These are phyloP conservation scores for Lactuca sativa DNA, from an alignment of 129 eudicot genomes.

Conservation along the genomic window DNA sequence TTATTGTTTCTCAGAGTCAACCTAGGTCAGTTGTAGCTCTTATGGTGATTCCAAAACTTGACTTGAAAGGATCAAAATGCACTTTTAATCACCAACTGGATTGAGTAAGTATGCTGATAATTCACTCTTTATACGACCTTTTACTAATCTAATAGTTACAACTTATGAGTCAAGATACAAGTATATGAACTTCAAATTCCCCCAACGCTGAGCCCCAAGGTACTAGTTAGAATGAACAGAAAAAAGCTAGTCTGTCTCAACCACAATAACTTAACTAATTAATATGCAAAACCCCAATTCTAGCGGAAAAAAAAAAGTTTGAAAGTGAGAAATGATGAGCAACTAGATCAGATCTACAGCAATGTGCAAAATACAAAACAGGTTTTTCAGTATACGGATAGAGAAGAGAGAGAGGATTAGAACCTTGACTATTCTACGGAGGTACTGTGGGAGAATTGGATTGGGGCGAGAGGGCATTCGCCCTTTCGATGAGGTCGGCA, in stretches of 20 bases:
- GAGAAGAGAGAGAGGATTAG: background rate
- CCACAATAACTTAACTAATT: background rate
- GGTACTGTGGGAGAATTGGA: constrained; percentile 77
- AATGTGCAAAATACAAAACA: constrained; percentile 18
- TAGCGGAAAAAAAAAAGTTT: constrained; percentile 3
- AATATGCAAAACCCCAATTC: constrained; percentile 11
- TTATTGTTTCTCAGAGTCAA: background rate
- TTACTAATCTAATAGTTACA: background rate
- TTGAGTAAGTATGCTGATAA: constrained; percentile 4
- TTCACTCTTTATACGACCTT: background rate
- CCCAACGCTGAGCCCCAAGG: background rate
- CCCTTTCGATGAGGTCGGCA: constrained; percentile 73
- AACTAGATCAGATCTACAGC: constrained; percentile 36
- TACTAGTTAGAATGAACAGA: background rate
- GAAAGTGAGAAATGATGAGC: constrained; percentile 16
- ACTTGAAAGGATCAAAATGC: constrained; percentile 7
- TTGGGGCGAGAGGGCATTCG: constrained; percentile 76
- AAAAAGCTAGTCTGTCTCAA: background rate
- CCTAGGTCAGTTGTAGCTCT: background rate
- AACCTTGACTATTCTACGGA: constrained; percentile 93
- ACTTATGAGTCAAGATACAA: constrained; percentile 11
- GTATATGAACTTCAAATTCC: constrained; percentile 11
- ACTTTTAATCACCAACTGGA: background rate
- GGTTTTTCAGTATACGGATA: background rate
- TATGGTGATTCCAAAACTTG: background rate